Evolutionary conservation across 345 rosid genomes (phyloP).

Genomic region (Carallia brachiata): DNA sequence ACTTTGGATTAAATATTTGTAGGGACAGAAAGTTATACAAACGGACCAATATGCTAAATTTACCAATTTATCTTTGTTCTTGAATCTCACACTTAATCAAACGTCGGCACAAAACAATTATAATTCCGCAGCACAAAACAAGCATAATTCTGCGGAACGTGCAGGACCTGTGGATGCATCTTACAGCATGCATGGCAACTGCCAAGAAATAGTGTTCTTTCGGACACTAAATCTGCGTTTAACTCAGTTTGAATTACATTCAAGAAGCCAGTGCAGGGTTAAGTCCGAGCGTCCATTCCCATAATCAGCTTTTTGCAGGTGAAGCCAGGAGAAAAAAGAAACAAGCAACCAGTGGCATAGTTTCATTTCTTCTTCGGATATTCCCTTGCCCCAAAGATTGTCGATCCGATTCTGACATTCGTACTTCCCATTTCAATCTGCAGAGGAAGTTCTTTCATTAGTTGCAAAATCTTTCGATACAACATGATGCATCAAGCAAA

Average conservation of each 20-base stretch:
- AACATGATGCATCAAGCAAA: neutral
- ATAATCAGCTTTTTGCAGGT: neutral
- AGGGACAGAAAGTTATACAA: no score
- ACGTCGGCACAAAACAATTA: no score
- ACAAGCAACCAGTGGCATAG: neutral
- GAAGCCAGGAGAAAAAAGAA: neutral
- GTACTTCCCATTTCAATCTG: slow-evolving; percentile 96
- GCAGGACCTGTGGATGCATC: no score
- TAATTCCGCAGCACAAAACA: no score
- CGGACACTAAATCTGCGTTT: neutral
- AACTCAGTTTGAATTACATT: neutral
- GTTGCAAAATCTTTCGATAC: neutral
- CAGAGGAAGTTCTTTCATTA: slow-evolving; percentile 14
- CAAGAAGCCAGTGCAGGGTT: neutral
- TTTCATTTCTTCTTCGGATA: slow-evolving; percentile 56
- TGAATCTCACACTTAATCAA: no score
- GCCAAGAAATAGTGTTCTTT: neutral
- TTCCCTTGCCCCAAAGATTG: slow-evolving; percentile 88
- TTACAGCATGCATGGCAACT: no score
- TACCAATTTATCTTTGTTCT: no score
- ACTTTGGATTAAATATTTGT: no score
- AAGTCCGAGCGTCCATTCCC: neutral
- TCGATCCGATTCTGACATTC: slow-evolving; percentile 87
- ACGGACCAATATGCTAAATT: no score
- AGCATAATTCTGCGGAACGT: no score